These are phyloP conservation scores for Phytophthora pluvialis DNA, from an alignment of 352 stramenopile species.

Conservation along the genomic window DNA sequence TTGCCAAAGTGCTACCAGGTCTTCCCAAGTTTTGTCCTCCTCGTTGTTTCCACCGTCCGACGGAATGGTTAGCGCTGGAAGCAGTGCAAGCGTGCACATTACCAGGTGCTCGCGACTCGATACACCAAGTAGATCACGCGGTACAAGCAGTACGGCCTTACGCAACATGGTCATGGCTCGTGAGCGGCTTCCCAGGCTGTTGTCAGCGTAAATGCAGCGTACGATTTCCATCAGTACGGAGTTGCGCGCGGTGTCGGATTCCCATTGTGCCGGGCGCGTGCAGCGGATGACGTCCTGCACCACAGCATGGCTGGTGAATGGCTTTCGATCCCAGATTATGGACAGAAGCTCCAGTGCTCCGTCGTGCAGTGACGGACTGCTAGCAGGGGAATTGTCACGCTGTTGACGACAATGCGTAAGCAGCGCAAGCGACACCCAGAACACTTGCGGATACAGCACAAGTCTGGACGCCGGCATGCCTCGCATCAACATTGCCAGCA, in stretches of 20 bases:
- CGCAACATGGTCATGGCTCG: constrained; percentile 31
- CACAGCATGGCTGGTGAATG: constrained; percentile 51
- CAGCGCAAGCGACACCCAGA: constrained; percentile 77
- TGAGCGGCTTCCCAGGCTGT: constrained; percentile 9
- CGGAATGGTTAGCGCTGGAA: constrained; percentile 36
- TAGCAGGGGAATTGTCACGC: constrained; percentile 9
- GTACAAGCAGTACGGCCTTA: constrained; percentile 35
- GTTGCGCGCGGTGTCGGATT: constrained; percentile 31
- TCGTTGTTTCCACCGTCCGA: neutral
- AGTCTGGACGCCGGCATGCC: constrained; percentile 62
- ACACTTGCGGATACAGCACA: constrained; percentile 74
- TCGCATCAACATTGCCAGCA: constrained; percentile 47
- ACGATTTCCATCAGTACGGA: constrained; percentile 59
- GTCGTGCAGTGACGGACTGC: constrained; percentile 24
- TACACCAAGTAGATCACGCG: constrained; percentile 41
- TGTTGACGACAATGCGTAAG: constrained; percentile 58
- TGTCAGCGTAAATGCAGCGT: constrained; percentile 37
- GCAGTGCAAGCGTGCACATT: constrained; percentile 48
- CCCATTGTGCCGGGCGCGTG: constrained; percentile 64
- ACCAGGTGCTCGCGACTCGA: constrained; percentile 45
- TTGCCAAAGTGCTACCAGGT: constrained; percentile 25
- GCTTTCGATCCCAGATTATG: constrained; percentile 48
- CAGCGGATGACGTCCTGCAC: constrained; percentile 52
- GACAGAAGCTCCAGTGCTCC: constrained; percentile 50
- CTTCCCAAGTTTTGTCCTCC: constrained; percentile 15